Evolutionary conservation across 768 basidiomycete genomes (phyloP), one percentile per base, ranked within the genome.

Genomic region (Dentipellis sp.): DNA sequence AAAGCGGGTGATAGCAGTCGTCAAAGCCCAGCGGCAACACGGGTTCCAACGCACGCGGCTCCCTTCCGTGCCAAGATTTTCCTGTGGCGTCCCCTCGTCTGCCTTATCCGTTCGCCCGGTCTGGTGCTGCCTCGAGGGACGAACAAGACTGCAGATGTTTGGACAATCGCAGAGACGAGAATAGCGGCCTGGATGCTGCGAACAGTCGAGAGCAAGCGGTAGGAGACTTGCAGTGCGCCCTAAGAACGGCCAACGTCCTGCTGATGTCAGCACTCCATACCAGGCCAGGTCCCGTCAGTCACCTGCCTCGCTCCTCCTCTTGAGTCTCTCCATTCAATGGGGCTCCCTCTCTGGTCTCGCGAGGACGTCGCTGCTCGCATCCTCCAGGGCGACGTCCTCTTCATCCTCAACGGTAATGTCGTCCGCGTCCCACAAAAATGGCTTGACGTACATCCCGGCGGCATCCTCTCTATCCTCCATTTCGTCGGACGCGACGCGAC

Each of bases 401-500:
- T 95, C 74, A 76, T 95, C 58, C 86, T 86, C 74, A 71, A 77
- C 65, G 75, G 75, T 64, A 72, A 76, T 56, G 78, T 86, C 62
- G 78, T 86, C 52, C 78, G 78, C 49, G 81, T 92, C 12, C 82
- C 91, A 6, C 69, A 74, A 10, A 68, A 74, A 12, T 97, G 94
- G 94, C 82, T 94, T n/a, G 71, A 78, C 4, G 75, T 80, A 4
- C 95, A 98, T 67, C 97, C 97, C 0, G 97, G 97, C 45, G 94
- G 95, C 39, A 69, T 80, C 4, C 84, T 97, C 50, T 79, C 93
- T 12, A 81, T 99, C 56, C 82, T 95, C 22, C 97, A 99, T 71
- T 97, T 94, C 64, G 84, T 97, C 42, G 97, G 95, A 3, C 80
- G 95, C 55, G 94, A 99, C 67, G 94, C 95, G 0, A 81, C 91